phyloP scores from a whole-genome alignment of 805 yeast genomes.

The Zygotorulaspora florentina region DNA sequence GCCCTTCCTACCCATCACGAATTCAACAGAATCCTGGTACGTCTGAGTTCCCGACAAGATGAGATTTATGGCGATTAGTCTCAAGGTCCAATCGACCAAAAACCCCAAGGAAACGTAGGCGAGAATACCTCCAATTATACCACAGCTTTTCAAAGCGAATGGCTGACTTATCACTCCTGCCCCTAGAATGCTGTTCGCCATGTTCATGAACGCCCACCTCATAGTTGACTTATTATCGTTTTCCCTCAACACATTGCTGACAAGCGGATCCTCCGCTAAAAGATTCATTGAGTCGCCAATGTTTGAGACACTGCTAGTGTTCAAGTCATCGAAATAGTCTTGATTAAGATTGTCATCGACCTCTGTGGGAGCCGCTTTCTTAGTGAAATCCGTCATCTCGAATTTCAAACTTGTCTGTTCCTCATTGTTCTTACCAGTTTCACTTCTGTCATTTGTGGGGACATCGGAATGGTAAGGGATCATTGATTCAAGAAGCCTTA shows the following conservation, averaged over 20 bases:
- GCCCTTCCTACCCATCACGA: constrained; percentile 74
- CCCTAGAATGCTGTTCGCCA: constrained; percentile 93
- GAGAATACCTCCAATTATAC: constrained; percentile 68
- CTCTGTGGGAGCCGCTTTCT: background rate
- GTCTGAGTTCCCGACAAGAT: constrained; percentile 70
- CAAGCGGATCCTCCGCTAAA: constrained; percentile 5
- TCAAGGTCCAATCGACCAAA: constrained; percentile 82
- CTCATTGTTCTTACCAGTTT: background rate
- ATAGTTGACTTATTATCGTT: constrained; percentile 49
- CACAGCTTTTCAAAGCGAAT: constrained; percentile 76
- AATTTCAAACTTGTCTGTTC: constrained; percentile 2
- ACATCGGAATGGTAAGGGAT: background rate
- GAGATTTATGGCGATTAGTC: constrained; percentile 77
- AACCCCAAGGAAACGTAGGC: constrained; percentile 57
- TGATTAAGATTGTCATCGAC: constrained; percentile 1
- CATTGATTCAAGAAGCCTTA: no score
- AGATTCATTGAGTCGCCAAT: background rate
- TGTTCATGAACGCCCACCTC: constrained; percentile 91
- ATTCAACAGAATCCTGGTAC: constrained; percentile 79
- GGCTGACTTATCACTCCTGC: constrained; percentile 97
- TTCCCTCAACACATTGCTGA: constrained; percentile 16
- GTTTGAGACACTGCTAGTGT: background rate
- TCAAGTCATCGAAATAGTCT: background rate
- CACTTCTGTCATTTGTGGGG: background rate
- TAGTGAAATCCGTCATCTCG: constrained; percentile 12